These are phyloP conservation scores for Diaporthe ampelina DNA, from an alignment of 2,329 filamentous ascomycete species.

Conservation along the genomic window DNA sequence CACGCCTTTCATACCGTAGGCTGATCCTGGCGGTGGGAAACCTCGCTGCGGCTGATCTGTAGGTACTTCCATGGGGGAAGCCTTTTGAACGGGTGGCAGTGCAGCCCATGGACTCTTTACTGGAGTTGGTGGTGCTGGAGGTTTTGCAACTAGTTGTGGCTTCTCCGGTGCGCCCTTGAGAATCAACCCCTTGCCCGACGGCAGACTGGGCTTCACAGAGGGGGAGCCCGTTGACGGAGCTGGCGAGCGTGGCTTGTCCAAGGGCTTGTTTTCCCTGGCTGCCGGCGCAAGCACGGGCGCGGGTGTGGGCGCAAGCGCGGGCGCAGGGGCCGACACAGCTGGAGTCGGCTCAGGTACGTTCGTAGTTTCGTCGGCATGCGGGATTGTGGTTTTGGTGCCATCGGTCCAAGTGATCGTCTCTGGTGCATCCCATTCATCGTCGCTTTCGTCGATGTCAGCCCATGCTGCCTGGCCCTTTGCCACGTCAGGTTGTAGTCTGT, in stretches of 20 bases:
- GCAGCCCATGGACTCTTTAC: constrained; percentile 93
- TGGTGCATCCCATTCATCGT: constrained; percentile 89
- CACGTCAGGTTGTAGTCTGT: constrained; percentile 82
- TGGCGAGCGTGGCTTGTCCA: constrained; percentile 60
- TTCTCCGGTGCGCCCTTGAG: constrained; percentile 78
- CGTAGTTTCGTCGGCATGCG: constrained; percentile 69
- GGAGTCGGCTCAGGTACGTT: constrained; percentile 45
- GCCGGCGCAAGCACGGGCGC: constrained; percentile 41
- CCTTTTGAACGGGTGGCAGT: constrained; percentile 86
- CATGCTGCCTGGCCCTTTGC: constrained; percentile 78
- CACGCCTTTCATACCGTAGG: constrained; percentile 67
- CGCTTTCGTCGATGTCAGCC: constrained; percentile 87
- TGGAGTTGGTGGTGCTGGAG: constrained; percentile 75
- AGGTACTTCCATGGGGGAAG: constrained; percentile 76
- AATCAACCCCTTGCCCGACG: constrained; percentile 72
- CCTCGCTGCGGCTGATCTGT: constrained; percentile 55
- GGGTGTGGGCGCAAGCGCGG: constrained; percentile 45
- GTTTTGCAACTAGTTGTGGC: constrained; percentile 80
- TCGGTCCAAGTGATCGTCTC: constrained; percentile 91
- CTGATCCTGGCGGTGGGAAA: constrained; percentile 65
- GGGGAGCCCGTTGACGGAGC: constrained; percentile 52
- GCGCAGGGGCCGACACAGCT: constrained; percentile 46
- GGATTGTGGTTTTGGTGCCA: constrained; percentile 84
- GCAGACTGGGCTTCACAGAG: constrained; percentile 60
- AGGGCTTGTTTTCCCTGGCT: constrained; percentile 47